Evolutionary conservation across 2,329 filamentous ascomycete species (phyloP).

Genomic region (Clonostachys chloroleuca): DNA sequence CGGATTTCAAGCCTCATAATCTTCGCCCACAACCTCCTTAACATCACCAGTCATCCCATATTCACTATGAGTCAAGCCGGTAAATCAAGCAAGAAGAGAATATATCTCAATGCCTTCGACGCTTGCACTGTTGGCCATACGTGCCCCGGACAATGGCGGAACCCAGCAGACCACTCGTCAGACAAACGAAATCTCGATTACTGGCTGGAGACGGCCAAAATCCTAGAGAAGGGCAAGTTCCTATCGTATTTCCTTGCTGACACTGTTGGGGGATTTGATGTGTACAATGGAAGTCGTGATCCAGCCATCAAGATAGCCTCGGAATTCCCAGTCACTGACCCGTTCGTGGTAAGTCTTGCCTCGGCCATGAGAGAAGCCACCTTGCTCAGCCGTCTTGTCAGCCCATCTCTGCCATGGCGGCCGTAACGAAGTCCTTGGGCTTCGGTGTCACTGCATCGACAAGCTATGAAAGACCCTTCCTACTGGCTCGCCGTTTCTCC

Average conservation of each 20-base stretch:
- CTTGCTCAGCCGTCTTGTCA: constrained; percentile 31
- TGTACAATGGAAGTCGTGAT: constrained; percentile 38
- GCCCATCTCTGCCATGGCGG: constrained; percentile 36
- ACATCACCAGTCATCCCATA: too few relatives aligned
- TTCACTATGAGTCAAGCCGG: too few relatives aligned
- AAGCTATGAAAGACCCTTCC: constrained; percentile 48
- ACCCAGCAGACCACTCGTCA: constrained; percentile 56
- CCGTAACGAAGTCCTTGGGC: constrained; percentile 34
- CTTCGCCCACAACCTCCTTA: too few relatives aligned
- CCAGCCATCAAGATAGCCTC: constrained; percentile 59
- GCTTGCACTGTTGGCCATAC: constrained; percentile 32
- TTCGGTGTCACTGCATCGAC: constrained; percentile 28
- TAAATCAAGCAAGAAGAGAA: constrained; percentile 21
- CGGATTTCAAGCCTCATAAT: too few relatives aligned
- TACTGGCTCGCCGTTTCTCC: constrained; percentile 58
- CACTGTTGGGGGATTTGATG: too few relatives aligned
- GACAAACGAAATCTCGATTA: constrained; percentile 57
- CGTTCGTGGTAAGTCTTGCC: constrained; percentile 64
- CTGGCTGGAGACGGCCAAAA: constrained; percentile 59
- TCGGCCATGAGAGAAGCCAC: constrained; percentile 52
- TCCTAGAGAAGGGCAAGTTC: constrained; percentile 57
- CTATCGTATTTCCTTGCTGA: constrained; percentile 59
- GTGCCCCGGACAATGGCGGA: constrained; percentile 49
- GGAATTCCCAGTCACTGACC: constrained; percentile 41
- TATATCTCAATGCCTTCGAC: constrained; percentile 37